Percentiles rank a stretch among this genome's conserved stretches.
Evolutionary conservation across 192 early-diverging fungal species (phyloP).

Genomic region (Spizellomyces punctatus): DNA sequence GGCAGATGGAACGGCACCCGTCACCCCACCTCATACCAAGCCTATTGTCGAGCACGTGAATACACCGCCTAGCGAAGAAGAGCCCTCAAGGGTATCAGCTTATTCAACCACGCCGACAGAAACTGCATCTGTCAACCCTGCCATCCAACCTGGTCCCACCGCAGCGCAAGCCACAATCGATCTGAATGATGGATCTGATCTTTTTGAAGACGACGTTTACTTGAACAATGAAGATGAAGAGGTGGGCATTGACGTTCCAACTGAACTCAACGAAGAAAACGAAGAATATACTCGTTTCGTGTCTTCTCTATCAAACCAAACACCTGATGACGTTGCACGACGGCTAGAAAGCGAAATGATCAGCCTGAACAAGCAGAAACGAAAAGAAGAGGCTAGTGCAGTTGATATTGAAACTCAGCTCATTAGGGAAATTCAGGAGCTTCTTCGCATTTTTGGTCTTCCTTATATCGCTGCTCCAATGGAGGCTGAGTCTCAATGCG

Average conservation of each 20-base stretch:
- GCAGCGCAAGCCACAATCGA: too few species aligned
- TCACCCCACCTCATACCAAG: too few species aligned
- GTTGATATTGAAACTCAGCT: slow-evolving; percentile 70
- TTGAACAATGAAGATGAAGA: slow-evolving; percentile 45
- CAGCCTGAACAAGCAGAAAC: slow-evolving; percentile 48
- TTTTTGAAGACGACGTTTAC: not conserved
- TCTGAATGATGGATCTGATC: too few species aligned
- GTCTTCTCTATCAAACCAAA: slow-evolving; percentile 45
- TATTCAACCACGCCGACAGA: too few species aligned
- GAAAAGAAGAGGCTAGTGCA: slow-evolving; percentile 59
- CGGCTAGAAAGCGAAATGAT: slow-evolving; percentile 56
- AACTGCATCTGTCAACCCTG: too few species aligned
- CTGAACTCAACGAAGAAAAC: slow-evolving; percentile 42
- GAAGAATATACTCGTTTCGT: slow-evolving; percentile 71
- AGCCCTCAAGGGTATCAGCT: too few species aligned
- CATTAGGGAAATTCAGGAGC: slow-evolving; percentile 72
- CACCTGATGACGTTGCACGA: slow-evolving; percentile 35
- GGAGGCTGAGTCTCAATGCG: slow-evolving; percentile 99
- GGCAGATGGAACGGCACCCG: too few species aligned
- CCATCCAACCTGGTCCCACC: too few species aligned
- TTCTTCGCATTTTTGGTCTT: slow-evolving; percentile 89
- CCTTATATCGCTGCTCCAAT: slow-evolving; percentile 91
- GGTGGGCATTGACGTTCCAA: slow-evolving; percentile 47
- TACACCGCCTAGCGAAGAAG: too few species aligned
- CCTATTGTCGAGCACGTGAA: too few species aligned